Base-by-base conservation (phyloP, 257 asterid species). In the Capsicum rhomboideum region DNA sequence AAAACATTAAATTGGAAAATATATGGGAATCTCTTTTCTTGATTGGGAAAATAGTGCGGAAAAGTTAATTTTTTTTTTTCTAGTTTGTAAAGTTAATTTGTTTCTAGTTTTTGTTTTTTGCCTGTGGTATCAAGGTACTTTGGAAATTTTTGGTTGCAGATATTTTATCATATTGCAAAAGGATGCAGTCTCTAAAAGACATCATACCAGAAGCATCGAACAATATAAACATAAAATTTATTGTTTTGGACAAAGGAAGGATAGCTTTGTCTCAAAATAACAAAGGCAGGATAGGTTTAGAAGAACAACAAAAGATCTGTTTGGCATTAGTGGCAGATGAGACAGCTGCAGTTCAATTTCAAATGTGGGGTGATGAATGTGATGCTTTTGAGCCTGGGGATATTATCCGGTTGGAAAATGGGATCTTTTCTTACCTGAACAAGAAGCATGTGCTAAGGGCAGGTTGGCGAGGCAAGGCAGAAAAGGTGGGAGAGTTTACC, bases 331-430 rank as follows among this genome's bases (percentile, higher is more conserved):
- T 87, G 78, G 98, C 97, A 1, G 97, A 93, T 74, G 97, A 95
- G 87, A 94, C 95, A 1, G 99, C 98, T 26, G 93, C 98, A 0
- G 96, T 94, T 55, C 98, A 95, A 90, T 91, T 95, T 80, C 92
- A 94, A 88, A 82, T 92, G 29, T 92, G 96, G 94, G 96, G 94
- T 2, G 96, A 89, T 29, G 95, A 96, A 86, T 93, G 98, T 79
- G 92, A 91, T 5, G 91, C 90, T 0, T 91, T 94, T 49, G 88
- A 90, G 83, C 84, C 91, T 0, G 97, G 97, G 6, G 94, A 94
- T 81, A 92, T 96, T 26, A 20, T 94, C 16, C 31, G 75, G 34
- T 61, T 94, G 78, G 66, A 55, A 4, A 91, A 91, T 44, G 98
- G 95, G 52, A 93, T 94, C 71, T 94, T 96, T 79, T 96, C 97